Base-by-base conservation (phyloP, 768 basidiomycete genomes). In the Termitomyces sp. region DNA sequence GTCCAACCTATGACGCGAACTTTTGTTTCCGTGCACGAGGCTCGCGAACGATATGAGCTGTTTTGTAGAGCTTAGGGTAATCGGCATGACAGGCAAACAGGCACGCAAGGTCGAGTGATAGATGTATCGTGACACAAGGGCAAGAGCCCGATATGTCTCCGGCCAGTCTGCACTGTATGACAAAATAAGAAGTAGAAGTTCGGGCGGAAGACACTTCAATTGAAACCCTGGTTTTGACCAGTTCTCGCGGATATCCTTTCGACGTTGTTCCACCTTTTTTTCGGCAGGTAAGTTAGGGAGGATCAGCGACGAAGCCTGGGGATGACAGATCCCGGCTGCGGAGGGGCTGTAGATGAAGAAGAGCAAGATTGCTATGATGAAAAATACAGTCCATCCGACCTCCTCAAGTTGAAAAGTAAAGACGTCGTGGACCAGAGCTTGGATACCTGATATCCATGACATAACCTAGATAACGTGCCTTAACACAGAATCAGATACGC, bases 61-160 rank as follows among this genome's bases (percentile, higher is more conserved):
- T 55, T 68, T 68, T 22, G 67, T 65, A 18, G 67, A 69, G 60
- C 69, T 69, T 12, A 77, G 60, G 30, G 68, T 65, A 50, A 77
- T 63, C 27, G 72, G 70, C 64, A 73, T 71, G 50, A 58, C 63
- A 27, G 76, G 72, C 2, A 77, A 53, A 55, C 74, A 75, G 3
- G 72, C 72, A 18, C 65, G 61, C 37, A 71, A 67, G 8, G 75
- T 67, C 47, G 71, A 61, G 15, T 59, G 44, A 31, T 71, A 73
- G 54, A 72, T 66, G 50, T 62, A 49, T 13, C 65, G 63, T 31
- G 75, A 76, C 15, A 73, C 74, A 24, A 61, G 68, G 31, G 70
- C 62, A 42, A 77, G 74, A 13, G 70, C 62, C 22, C 63, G 61
- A 33, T 74, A 75, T 13, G 72, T 72, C 13, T 59, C 52, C 9